A percentile compares a stretch with the other conserved stretches of the same genome.
These are phyloP conservation scores for Backusella tarrabulga DNA, from an alignment of 192 early-diverging fungal genomes.

Conservation along the genomic window DNA sequence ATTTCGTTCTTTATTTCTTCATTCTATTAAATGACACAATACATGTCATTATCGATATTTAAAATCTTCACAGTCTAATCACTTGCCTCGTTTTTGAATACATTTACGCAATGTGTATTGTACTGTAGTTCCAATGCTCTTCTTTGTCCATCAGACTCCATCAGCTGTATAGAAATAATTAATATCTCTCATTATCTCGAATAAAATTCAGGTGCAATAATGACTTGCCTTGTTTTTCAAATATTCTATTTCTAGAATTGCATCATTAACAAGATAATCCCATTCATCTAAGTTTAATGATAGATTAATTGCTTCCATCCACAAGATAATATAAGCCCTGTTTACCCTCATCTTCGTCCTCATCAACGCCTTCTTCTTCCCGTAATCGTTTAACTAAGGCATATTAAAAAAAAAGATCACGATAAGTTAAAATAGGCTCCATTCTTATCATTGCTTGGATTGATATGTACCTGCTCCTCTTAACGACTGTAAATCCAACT, in stretches of 20 bases:
- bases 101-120: not conserved
- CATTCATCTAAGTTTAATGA: not conserved
- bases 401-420: not conserved
- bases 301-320: not conserved
- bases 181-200: not conserved
- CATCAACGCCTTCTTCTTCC: not conserved
- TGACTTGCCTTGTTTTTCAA: not conserved
- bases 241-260: not conserved
- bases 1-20: not conserved
- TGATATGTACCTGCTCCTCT: not conserved
- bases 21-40: not conserved
- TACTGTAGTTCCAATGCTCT: not conserved
- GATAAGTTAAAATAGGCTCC: not conserved
- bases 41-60: not conserved
- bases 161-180: not conserved
- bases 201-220: not conserved
- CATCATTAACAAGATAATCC: not conserved
- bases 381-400: not conserved
- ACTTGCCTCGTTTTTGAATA: not conserved
- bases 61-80: not conserved
- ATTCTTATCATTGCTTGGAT: not conserved
- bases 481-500: slow-evolving; percentile 20
- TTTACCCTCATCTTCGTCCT: not conserved
- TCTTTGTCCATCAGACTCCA: not conserved
- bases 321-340: not conserved